phyloP scores from a whole-genome alignment of 139 green algal genomes.

The Coccomyxa sp. region DNA sequence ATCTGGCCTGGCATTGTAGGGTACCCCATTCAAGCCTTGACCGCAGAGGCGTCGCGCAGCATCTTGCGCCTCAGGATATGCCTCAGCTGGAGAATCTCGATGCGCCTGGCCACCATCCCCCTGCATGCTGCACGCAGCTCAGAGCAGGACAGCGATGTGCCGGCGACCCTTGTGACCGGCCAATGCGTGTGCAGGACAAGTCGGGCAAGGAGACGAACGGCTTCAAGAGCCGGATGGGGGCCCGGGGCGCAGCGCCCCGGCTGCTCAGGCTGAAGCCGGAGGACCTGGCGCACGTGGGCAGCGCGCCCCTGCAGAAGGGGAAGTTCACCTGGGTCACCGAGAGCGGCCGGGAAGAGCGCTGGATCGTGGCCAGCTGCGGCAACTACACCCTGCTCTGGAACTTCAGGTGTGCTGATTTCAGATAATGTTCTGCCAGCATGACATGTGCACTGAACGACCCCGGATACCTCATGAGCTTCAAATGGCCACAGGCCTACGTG shows the following conservation, averaged over 20 bases:
- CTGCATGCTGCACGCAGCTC: no score
- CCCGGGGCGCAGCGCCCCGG: slow-evolving; percentile 61
- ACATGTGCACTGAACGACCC: background rate
- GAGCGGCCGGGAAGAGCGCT: slow-evolving; percentile 71
- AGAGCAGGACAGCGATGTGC: no score
- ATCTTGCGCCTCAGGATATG: no score
- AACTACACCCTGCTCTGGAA: slow-evolving; percentile 84
- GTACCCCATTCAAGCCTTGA: no score
- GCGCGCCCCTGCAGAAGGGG: slow-evolving; percentile 48
- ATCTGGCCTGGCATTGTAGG: no score
- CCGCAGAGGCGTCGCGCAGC: no score
- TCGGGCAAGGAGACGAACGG: slow-evolving; percentile 59
- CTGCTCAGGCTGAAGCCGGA: slow-evolving; percentile 85
- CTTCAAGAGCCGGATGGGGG: slow-evolving; percentile 69
- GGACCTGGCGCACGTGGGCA: slow-evolving; percentile 36
- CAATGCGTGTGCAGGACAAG: slow-evolving; percentile 9
- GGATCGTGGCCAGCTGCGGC: slow-evolving; percentile 76
- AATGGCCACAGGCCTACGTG: background rate
- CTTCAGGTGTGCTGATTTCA: slow-evolving; percentile 37
- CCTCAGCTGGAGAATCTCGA: no score
- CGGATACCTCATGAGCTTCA: background rate
- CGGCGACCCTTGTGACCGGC: background rate
- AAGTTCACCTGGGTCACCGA: slow-evolving; percentile 90
- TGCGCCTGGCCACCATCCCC: no score
- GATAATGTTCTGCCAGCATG: background rate